Evolutionary conservation across 306 rosid species (phyloP).

Genomic region (Cercis canadensis): DNA sequence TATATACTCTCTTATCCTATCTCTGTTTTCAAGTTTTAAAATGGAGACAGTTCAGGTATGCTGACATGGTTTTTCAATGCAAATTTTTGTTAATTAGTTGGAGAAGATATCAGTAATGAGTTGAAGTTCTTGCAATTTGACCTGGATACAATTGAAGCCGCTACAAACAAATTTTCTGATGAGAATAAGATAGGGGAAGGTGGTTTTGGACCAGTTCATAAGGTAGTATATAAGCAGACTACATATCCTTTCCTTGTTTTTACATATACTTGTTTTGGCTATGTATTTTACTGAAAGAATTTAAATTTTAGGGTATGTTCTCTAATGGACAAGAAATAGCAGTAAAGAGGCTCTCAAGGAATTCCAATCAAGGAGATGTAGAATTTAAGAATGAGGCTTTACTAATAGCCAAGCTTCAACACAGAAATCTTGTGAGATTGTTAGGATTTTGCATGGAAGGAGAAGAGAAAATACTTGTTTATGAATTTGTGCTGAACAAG

Average conservation of each 20-base stretch:
- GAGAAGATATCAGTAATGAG: constrained; percentile 28
- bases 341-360: constrained; percentile 38
- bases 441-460: neutral
- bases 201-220: neutral
- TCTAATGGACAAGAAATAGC: constrained; percentile 42
- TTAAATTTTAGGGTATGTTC: constrained; percentile 23
- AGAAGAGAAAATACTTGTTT: neutral
- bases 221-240: neutral
- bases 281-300: neutral
- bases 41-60: neutral
- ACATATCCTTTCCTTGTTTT: too few relatives aligned
- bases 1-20: neutral
- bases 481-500: neutral
- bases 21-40: constrained; percentile 17
- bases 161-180: neutral
- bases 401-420: constrained; percentile 5
- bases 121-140: constrained; percentile 37
- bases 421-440: neutral
- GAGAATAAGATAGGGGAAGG: neutral
- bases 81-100: constrained; percentile 23
- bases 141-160: neutral
- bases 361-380: constrained; percentile 37
- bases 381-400: constrained; percentile 19
- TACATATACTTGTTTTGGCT: too few relatives aligned
- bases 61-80: neutral